Evolutionary conservation across 768 basidiomycete genomes (phyloP).

Genomic region (Boletus rubroflammeus): DNA sequence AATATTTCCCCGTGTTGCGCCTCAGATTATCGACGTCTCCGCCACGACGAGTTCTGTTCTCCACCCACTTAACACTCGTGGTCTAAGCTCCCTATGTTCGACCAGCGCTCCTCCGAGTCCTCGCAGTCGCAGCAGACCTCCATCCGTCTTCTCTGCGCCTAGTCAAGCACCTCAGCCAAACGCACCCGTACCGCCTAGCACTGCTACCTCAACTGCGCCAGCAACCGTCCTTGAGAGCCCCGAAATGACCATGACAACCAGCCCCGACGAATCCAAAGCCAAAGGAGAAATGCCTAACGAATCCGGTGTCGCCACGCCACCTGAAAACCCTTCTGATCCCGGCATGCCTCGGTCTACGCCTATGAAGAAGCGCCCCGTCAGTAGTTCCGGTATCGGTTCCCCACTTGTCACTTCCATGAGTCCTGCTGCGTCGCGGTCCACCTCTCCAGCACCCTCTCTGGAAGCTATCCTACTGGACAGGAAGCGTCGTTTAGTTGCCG

Average conservation of each 20-base stretch:
- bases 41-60: constrained; percentile 27
- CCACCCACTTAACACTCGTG: constrained; percentile 43
- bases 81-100: constrained; percentile 50
- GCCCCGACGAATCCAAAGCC: constrained; percentile 2
- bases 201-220: not conserved
- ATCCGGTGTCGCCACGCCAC: not conserved
- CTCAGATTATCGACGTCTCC: constrained; percentile 6
- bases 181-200: not conserved
- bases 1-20: constrained; percentile 1
- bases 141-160: constrained; percentile 3
- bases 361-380: constrained; percentile 17
- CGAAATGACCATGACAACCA: not conserved
- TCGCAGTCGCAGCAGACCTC: constrained; percentile 24
- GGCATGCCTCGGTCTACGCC: not conserved
- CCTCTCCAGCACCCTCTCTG: constrained; percentile 53
- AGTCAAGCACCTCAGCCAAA: not conserved
- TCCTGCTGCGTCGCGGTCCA: constrained; percentile 30
- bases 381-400: constrained; percentile 9
- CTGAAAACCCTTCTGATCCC: not conserved
- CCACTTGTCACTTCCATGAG: constrained; percentile 13
- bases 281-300: constrained; percentile 1
- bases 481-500: constrained; percentile 47
- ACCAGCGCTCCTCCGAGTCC: constrained; percentile 58
- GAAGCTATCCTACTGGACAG: constrained; percentile 68
- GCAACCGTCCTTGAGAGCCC: not conserved